Evolutionary conservation across 2,329 filamentous ascomycete species (phyloP), one percentile per base, ranked within the genome.

Genomic region (Incumbomyces delicatus): DNA sequence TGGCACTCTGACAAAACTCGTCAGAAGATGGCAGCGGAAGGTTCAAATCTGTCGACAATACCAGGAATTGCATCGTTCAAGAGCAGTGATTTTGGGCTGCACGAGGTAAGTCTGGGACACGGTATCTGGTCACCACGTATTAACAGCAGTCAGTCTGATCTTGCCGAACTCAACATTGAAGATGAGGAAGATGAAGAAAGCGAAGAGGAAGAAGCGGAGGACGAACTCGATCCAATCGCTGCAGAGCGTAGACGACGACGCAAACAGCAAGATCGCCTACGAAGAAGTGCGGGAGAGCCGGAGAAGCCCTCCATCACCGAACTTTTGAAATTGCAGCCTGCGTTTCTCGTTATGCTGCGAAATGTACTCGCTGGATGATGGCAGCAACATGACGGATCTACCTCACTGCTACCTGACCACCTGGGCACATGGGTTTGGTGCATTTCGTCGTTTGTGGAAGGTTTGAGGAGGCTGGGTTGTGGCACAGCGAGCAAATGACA

Each of bases 1-100:
- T 98, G 92, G 92, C 92, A 98, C 63, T 81, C 90, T 51, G 87
- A 94, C 67, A 98, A 98, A 74, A 98, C 92, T 7, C 74, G 89
- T 45, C 92, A 96, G 70, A 98, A 98, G 75, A 96, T 98, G 92
- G 92, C 92, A 0, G 88, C 87, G 2, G 88, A 90, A 59, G 81
- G 80, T 2, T 73, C 67, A 8, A 61, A 62, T 5, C 72, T 73
- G 20, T 65, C 75, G 47, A 65, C 69, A 44, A 73, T 75, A 6
- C 77, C 75, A 7, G 78, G 71, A 18, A 70, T 73, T 54, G 58
- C 62, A 14, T 70, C 64, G 12, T 94, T 96, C 68, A 81, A 76
- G 59, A 82, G 83, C 17, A 79, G 77, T 41, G 92, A 98, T 66
- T 98, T 98, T 68, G 92, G 92, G 0, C 70, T 98, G 16, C 81